Conservation (phyloP, 2,329 filamentous ascomycete species). For the Neofusicoccum sp. region DNA sequence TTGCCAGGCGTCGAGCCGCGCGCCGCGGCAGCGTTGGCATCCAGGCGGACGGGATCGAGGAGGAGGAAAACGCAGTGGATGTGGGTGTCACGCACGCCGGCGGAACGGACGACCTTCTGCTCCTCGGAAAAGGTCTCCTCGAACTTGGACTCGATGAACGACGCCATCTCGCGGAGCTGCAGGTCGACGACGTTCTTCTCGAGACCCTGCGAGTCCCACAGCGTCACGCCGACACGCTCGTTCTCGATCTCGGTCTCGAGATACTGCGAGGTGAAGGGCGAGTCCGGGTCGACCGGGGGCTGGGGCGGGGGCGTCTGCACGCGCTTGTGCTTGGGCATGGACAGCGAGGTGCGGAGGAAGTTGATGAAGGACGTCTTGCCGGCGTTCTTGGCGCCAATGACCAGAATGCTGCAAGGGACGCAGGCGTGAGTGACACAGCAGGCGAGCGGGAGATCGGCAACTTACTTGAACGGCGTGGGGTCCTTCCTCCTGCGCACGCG, state of each 20-base stretch:
- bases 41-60: slow-evolving; percentile 81
- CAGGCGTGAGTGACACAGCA: slow-evolving; percentile 20
- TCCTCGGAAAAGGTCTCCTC: slow-evolving; percentile 97
- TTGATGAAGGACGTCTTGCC: slow-evolving; percentile 98
- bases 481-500: slow-evolving; percentile 93
- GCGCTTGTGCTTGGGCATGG: slow-evolving; percentile 77
- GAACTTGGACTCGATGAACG: slow-evolving; percentile 96
- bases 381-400: slow-evolving; percentile 81
- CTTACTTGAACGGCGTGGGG: slow-evolving; percentile 97
- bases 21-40: slow-evolving; percentile 69
- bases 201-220: slow-evolving; percentile 95
- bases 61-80: slow-evolving; percentile 94
- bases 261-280: slow-evolving; percentile 77
- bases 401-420: slow-evolving; percentile 65
- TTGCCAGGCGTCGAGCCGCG: slow-evolving; percentile 44
- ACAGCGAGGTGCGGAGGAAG: slow-evolving; percentile 84
- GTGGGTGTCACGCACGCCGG: slow-evolving; percentile 91
- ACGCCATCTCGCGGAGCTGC: slow-evolving; percentile 85
- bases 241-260: slow-evolving; percentile 92
- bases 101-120: slow-evolving; percentile 93
- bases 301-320: slow-evolving; percentile 42
- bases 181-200: slow-evolving; percentile 95
- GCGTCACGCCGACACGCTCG: slow-evolving; percentile 84
- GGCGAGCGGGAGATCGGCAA: slow-evolving; percentile 25
- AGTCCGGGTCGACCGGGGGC: slow-evolving; percentile 47